Conservation (phyloP, 306 rosid species). For the Oemleria cerasiformis region DNA sequence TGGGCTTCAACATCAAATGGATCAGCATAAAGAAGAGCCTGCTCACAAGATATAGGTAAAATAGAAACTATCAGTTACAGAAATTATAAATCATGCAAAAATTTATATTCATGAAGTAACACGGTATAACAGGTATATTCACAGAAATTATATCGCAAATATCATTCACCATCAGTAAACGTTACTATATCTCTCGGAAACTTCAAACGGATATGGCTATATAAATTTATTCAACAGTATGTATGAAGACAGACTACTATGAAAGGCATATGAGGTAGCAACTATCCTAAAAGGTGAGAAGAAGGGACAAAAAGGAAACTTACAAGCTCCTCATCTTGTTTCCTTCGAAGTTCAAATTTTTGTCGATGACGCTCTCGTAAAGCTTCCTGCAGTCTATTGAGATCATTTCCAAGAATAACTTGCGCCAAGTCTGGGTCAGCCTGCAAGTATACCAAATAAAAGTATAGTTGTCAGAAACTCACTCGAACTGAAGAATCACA, state of each 20-base stretch:
- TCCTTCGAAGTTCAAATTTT: conserved; percentile 52
- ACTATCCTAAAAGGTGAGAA: not conserved
- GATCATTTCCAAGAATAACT: conserved; percentile 75
- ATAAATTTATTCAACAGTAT: no score
- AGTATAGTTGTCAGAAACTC: conserved; percentile 7
- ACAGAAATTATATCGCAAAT: not conserved
- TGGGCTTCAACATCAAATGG: conserved; percentile 98
- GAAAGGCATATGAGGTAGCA: conserved; percentile 13
- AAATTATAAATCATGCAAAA: not conserved
- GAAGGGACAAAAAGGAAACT: conserved; percentile 23
- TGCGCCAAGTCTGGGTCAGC: conserved; percentile 90
- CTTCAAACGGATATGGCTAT: not conserved
- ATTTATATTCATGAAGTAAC: not conserved
- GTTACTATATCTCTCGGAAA: not conserved
- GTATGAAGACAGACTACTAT: not conserved
- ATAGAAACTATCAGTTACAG: conserved; percentile 7
- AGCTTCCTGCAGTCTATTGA: conserved; percentile 68
- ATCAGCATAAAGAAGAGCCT: conserved; percentile 94
- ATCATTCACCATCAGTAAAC: not conserved
- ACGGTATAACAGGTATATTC: not conserved
- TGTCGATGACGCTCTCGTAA: conserved; percentile 58
- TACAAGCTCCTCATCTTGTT: conserved; percentile 86
- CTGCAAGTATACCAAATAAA: conserved; percentile 34
- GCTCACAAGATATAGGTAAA: conserved; percentile 22
- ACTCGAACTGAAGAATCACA: not conserved